Conservation (phyloP, 345 rosid genomes). For the Eucalyptus grandis region DNA sequence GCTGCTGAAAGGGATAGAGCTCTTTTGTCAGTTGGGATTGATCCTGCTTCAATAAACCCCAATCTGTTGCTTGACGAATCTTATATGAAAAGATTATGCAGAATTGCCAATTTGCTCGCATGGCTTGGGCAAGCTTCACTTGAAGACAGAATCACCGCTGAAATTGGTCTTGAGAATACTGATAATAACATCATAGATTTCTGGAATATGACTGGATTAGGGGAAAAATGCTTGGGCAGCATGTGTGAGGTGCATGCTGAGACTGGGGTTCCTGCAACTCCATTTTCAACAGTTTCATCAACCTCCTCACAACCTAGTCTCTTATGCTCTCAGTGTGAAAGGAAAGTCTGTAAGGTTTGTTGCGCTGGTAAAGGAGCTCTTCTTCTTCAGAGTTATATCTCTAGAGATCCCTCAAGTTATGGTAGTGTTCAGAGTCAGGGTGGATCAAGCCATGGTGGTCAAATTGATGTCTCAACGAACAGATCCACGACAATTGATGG, state of each 20-base stretch:
- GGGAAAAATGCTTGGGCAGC: constrained; percentile 55
- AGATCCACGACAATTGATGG: constrained; percentile 39
- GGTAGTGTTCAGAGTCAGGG: constrained; percentile 31
- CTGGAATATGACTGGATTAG: constrained; percentile 67
- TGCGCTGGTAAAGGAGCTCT: constrained; percentile 93
- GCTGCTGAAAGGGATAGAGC: constrained; percentile 99
- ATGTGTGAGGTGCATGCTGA: constrained; percentile 62
- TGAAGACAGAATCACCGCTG: constrained; percentile 75
- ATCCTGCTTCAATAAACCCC: constrained; percentile 92
- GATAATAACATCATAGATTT: constrained; percentile 55
- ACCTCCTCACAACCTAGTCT: constrained; percentile 32
- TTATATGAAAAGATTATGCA: constrained; percentile 64
- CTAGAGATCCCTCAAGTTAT: constrained; percentile 30
- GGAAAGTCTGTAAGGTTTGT: constrained; percentile 75
- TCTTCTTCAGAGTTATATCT: constrained; percentile 34
- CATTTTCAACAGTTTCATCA: constrained; percentile 21
- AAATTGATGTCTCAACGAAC: constrained; percentile 36
- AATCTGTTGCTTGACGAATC: constrained; percentile 56
- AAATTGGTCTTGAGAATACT: constrained; percentile 59
- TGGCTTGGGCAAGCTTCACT: constrained; percentile 69
- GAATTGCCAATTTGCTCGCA: constrained; percentile 60
- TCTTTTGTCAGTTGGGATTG: constrained; percentile 72
- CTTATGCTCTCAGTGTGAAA: constrained; percentile 56
- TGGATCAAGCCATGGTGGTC: constrained; percentile 53
- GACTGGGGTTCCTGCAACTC: constrained; percentile 19